phyloP scores from a whole-genome alignment of 2,329 filamentous ascomycete genomes.

The Teratosphaeria nubilosa region DNA sequence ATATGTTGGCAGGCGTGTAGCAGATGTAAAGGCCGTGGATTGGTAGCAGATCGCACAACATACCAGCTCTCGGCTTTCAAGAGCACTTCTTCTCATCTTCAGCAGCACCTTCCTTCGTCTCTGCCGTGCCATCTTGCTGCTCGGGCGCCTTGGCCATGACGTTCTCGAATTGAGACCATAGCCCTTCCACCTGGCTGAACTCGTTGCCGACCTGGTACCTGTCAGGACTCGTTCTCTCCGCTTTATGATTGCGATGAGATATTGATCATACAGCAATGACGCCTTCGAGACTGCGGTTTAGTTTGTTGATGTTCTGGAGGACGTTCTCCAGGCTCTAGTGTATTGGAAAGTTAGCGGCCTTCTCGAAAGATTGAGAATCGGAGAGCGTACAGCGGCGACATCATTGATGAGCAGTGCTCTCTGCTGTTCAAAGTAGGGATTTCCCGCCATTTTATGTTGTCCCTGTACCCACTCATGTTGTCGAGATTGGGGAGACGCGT shows the following conservation, averaged over 20 bases:
- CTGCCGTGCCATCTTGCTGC: slow-evolving; percentile 27
- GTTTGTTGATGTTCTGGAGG: slow-evolving; percentile 87
- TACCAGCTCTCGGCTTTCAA: neutral
- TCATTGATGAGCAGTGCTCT: slow-evolving; percentile 61
- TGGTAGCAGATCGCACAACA: neutral
- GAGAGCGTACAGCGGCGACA: slow-evolving; percentile 54
- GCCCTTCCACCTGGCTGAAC: slow-evolving; percentile 88
- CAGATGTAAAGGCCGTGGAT: too few species aligned
- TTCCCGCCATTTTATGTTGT: neutral
- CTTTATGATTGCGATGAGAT: neutral
- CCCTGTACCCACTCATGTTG: too few species aligned
- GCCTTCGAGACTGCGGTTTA: slow-evolving; percentile 85
- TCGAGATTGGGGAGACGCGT: too few species aligned
- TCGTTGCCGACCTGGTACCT: slow-evolving; percentile 63
- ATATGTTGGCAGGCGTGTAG: too few species aligned
- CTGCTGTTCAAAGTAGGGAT: slow-evolving; percentile 65
- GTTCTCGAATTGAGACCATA: slow-evolving; percentile 95
- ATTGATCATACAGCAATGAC: slow-evolving; percentile 62
- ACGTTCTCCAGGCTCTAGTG: slow-evolving; percentile 71
- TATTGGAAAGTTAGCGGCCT: slow-evolving; percentile 17
- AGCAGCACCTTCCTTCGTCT: slow-evolving; percentile 18
- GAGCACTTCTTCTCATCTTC: slow-evolving; percentile 5
- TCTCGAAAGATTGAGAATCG: neutral
- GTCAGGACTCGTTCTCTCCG: neutral
- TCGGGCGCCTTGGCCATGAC: slow-evolving; percentile 71